Evolutionary conservation across 2,329 filamentous ascomycete species (phyloP).

Genomic region (Byssochlamys sp.): DNA sequence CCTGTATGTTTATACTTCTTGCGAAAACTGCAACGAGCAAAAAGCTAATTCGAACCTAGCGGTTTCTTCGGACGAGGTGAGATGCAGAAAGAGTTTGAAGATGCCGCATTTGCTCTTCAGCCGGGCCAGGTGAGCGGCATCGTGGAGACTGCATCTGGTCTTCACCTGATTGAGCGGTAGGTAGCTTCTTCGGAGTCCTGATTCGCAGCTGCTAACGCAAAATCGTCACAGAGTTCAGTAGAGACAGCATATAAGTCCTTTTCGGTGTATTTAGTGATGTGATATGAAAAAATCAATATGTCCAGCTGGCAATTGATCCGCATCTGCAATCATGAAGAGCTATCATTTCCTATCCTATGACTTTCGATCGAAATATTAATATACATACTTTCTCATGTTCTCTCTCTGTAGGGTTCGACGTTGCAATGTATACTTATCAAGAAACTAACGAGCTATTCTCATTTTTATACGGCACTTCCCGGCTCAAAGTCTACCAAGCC

Average conservation of each 20-base stretch:
- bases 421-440: not conserved
- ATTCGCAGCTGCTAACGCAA: not conserved
- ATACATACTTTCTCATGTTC: not conserved
- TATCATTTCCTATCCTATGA: too few species aligned
- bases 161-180: constrained; percentile 93
- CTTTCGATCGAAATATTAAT: not conserved
- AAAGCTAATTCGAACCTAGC: constrained; percentile 28
- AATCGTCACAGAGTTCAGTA: constrained; percentile 3
- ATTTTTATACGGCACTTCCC: not conserved
- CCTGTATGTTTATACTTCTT: constrained; percentile 46
- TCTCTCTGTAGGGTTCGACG: not conserved
- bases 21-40: not conserved
- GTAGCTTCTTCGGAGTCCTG: constrained; percentile 10
- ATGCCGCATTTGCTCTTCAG: constrained; percentile 82
- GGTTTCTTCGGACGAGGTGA: constrained; percentile 89
- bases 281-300: not conserved
- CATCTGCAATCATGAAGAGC: too few species aligned
- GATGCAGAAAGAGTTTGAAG: constrained; percentile 98
- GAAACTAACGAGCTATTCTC: not conserved
- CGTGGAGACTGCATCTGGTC: constrained; percentile 83
- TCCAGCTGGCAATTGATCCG: too few species aligned
- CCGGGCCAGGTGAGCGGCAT: constrained; percentile 77
- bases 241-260: not conserved
- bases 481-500: not conserved
- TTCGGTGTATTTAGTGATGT: not conserved